These are phyloP conservation scores for Inga oerstediana DNA, from an alignment of 306 rosid genomes.

Conservation along the genomic window DNA sequence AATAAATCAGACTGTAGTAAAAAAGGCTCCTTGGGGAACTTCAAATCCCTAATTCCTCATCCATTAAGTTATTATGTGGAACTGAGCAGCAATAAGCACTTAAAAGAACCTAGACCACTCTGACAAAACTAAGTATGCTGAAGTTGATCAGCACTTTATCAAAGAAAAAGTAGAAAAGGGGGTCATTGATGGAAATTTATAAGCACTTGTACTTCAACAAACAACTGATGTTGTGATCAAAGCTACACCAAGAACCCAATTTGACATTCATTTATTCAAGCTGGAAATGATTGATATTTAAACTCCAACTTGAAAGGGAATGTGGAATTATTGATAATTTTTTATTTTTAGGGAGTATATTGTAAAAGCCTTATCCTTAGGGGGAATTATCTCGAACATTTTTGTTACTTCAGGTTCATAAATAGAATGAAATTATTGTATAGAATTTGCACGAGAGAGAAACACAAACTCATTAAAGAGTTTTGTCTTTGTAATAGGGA, in stretches of 20 bases:
- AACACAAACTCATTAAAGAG: neutral
- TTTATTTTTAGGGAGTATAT: neutral
- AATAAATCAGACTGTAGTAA: neutral
- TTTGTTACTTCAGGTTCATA: neutral
- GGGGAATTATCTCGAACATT: neutral
- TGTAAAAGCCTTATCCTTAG: neutral
- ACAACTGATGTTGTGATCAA: neutral
- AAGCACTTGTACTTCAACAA: neutral
- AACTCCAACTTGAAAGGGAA: neutral
- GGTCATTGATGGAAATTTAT: neutral
- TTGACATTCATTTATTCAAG: neutral
- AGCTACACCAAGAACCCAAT: neutral
- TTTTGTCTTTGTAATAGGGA: neutral
- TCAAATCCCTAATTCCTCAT: neutral
- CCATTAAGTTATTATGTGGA: neutral
- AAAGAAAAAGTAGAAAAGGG: neutral
- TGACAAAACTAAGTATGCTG: neutral
- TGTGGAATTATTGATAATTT: neutral
- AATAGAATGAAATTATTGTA: neutral
- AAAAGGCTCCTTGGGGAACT: neutral
- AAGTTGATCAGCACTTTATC: neutral
- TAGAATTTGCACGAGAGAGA: neutral
- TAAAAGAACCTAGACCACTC: neutral
- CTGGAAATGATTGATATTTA: neutral
- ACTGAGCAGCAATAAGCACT: neutral